Base-by-base conservation (phyloP, 441 rosid species). In the Geranium incanum region DNA sequence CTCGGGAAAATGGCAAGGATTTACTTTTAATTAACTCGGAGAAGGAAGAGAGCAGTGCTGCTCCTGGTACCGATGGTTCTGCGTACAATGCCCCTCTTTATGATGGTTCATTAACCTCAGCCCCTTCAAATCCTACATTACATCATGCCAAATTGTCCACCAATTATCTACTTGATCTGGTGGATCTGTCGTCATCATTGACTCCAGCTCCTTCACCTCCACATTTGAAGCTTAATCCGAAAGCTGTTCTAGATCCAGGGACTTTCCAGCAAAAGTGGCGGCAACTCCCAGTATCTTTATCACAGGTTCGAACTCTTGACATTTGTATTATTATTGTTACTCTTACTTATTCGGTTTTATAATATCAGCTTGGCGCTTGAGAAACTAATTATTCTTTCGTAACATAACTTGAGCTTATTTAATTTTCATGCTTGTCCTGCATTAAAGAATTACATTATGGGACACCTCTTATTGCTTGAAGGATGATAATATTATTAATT, bases 251-350 rank as follows among this genome's bases (percentile, higher is more conserved):
- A 33, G 93, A 90, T 71, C 97, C 97, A 70, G 84, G 86, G 80
- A 83, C 88, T 71, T 90, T 94, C 78, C 97, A 92, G 83, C 91
- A 89, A 75, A 92, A 92, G 80, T 92, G 96, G 99, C 96, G 95
- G 76, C 97, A 94, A 69, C 80, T 94, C 45, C 86, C 97, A 15
- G 67, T 87, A 70, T 79, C 96, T 69, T 67, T 84, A 71, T 81
- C 93, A 66, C 87, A 89, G 93, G 97, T 92, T 66, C 55, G 1
- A 16, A 45, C 28, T 21, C 50, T 36, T 79, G 36, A 41, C 59
- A 21, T 70, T 36, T 15, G 43, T 38, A n/a, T 62, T 52, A 8
- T 41, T 63, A 38, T n/a, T 65, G 39, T 4, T 68, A 15, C 21
- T 4, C n/a, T n/a, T 28, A 28, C 33, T 28, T 28, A 28, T 28